Percentiles rank a stretch among this genome's conserved stretches.
Evolutionary conservation across 345 rosid genomes (phyloP).

Genomic region (Salix viminalis): DNA sequence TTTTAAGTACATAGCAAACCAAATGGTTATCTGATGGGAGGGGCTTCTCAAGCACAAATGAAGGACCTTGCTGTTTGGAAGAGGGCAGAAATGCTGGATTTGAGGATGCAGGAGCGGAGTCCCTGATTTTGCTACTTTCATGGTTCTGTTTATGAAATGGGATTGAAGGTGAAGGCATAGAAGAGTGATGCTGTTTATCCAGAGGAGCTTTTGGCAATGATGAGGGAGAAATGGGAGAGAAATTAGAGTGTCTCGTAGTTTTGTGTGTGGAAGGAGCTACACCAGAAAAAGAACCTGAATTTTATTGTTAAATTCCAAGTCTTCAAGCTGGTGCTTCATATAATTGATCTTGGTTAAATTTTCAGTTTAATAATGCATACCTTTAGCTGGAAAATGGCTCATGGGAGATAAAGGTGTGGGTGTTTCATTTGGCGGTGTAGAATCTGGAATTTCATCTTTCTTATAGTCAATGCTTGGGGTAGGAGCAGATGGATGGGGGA

Average conservation of each 20-base stretch:
- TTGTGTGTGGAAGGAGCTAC: constrained; percentile 34
- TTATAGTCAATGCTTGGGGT: constrained; percentile 34
- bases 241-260: constrained; percentile 10
- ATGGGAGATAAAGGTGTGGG: constrained; percentile 39
- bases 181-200: constrained; percentile 18
- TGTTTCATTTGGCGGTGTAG: constrained; percentile 45
- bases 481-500: constrained; percentile 45
- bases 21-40: neutral
- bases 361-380: constrained; percentile 23
- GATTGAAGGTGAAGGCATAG: constrained; percentile 43
- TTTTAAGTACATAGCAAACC: neutral
- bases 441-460: constrained; percentile 44
- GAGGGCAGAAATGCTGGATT: constrained; percentile 42
- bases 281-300: constrained; percentile 31
- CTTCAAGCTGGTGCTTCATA: neutral
- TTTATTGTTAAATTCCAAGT: neutral
- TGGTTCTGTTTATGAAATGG: constrained; percentile 38
- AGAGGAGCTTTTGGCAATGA: constrained; percentile 27
- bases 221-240: constrained; percentile 31
- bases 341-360: neutral
- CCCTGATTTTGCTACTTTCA: constrained; percentile 26
- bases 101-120: constrained; percentile 43
- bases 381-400: constrained; percentile 38
- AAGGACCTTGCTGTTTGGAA: constrained; percentile 40
- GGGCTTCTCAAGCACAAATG: constrained; percentile 2